phyloP scores from a whole-genome alignment of 345 rosid species.

The Passiflora organensis region DNA sequence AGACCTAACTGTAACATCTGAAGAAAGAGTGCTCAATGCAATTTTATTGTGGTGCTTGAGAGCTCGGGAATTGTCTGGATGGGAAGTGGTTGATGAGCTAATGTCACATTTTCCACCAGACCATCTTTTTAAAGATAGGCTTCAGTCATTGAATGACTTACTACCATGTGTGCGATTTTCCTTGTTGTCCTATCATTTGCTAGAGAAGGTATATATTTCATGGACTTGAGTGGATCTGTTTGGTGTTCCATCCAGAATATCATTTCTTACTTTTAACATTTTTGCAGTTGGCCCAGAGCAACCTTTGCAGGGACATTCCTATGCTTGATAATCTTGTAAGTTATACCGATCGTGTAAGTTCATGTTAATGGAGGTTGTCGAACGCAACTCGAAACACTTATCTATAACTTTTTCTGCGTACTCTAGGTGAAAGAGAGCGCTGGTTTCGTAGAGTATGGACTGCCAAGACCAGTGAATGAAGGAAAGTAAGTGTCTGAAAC shows the following conservation, averaged over 20 bases:
- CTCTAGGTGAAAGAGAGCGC: conserved; percentile 66
- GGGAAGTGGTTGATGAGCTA: conserved; percentile 67
- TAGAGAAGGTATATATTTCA: conserved; percentile 52
- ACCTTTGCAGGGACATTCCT: conserved; percentile 41
- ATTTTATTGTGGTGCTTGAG: conserved; percentile 86
- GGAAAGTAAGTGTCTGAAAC: conserved; percentile 42
- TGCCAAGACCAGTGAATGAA: conserved; percentile 36
- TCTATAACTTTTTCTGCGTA: conserved; percentile 16
- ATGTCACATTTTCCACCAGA: conserved; percentile 35
- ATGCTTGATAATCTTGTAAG: conserved; percentile 62
- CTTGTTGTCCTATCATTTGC: conserved; percentile 54
- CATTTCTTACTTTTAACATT: conserved; percentile 16
- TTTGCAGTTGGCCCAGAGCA: conserved; percentile 67
- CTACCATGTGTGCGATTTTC: conserved; percentile 76
- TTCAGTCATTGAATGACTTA: conserved; percentile 46
- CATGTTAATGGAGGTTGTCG: too few species aligned
- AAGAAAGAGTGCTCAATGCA: conserved; percentile 85
- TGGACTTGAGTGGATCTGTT: conserved; percentile 13
- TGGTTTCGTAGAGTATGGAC: conserved; percentile 37
- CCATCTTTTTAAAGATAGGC: conserved; percentile 55
- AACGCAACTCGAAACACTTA: not conserved
- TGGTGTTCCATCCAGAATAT: not conserved
- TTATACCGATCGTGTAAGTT: not conserved
- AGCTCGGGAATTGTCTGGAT: conserved; percentile 52
- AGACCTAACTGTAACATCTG: conserved; percentile 87